Evolutionary conservation across 345 rosid species (phyloP).

Genomic region (Bruguiera sexangula): DNA sequence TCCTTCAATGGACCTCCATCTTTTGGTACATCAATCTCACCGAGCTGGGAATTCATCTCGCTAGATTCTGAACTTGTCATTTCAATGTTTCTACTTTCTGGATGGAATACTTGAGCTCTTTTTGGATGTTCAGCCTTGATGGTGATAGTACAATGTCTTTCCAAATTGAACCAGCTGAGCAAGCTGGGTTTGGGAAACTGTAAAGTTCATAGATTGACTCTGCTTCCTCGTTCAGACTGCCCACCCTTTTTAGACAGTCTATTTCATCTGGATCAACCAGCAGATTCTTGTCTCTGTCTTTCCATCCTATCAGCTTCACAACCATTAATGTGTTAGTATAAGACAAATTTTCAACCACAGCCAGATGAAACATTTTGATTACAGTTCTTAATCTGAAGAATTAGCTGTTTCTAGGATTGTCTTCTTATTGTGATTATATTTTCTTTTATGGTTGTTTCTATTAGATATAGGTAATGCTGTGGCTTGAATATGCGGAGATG

Average conservation of each 20-base stretch:
- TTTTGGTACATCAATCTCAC: slow-evolving; percentile 6
- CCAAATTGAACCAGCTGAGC: slow-evolving; percentile 79
- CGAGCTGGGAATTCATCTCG: slow-evolving; percentile 7
- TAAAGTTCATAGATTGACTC: slow-evolving; percentile 76
- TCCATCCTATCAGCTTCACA: slow-evolving; percentile 92
- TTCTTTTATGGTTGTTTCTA: too few species aligned
- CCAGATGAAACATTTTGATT: neutral
- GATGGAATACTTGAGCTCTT: slow-evolving; percentile 61
- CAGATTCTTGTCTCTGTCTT: slow-evolving; percentile 77
- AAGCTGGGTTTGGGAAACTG: slow-evolving; percentile 65
- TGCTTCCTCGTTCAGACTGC: slow-evolving; percentile 67
- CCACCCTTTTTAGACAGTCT: slow-evolving; percentile 55
- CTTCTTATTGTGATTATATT: too few species aligned
- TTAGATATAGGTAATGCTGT: too few species aligned
- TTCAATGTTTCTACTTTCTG: slow-evolving; percentile 50
- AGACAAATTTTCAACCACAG: neutral
- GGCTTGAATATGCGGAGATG: too few species aligned
- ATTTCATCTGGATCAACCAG: slow-evolving; percentile 91
- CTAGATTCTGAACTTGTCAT: neutral
- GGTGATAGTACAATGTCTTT: slow-evolving; percentile 91
- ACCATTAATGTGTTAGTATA: slow-evolving; percentile 24
- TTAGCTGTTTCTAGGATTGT: neutral
- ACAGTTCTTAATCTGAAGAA: neutral
- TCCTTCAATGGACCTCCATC: slow-evolving; percentile 8
- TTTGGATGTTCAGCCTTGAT: slow-evolving; percentile 72